Evolutionary conservation across 306 rosid species (phyloP).

Genomic region (Castanopsis chinensis): DNA sequence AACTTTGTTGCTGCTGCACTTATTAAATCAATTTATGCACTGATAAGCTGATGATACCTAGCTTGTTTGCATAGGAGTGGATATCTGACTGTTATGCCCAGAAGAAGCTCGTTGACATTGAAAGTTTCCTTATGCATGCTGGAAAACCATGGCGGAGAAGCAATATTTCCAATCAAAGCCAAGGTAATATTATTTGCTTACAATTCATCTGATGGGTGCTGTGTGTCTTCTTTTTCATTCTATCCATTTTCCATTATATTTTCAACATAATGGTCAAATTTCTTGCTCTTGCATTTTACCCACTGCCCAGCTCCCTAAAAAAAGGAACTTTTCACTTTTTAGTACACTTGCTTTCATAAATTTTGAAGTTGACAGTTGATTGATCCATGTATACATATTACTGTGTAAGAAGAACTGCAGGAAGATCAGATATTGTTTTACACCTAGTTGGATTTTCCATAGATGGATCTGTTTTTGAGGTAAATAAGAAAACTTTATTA

Average conservation of each 20-base stretch:
- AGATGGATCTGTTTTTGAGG: not conserved
- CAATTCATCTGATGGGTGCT: not conserved
- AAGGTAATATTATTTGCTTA: constrained; percentile 45
- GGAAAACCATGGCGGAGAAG: constrained; percentile 93
- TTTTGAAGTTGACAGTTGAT: not conserved
- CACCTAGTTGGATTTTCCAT: not conserved
- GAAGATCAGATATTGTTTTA: not conserved
- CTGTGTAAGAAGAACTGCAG: not conserved
- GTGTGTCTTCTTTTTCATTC: not conserved
- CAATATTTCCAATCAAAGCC: constrained; percentile 33
- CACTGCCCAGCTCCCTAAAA: not conserved
- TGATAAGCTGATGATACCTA: not conserved
- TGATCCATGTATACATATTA: not conserved
- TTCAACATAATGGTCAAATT: not conserved
- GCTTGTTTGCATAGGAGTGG: constrained; percentile 64
- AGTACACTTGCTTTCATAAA: not conserved
- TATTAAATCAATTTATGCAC: constrained; percentile 5
- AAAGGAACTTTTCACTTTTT: not conserved
- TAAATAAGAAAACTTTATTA: too few relatives aligned
- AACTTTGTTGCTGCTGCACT: not conserved
- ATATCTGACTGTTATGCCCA: constrained; percentile 68
- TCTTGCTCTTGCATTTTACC: not conserved
- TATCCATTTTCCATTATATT: not conserved
- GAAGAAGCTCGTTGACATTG: constrained; percentile 83
- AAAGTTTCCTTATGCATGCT: constrained; percentile 67